Evolutionary conservation across 2,329 filamentous ascomycete species (phyloP), one percentile per base, ranked within the genome.

Genomic region (Aspergillus arachidicola): DNA sequence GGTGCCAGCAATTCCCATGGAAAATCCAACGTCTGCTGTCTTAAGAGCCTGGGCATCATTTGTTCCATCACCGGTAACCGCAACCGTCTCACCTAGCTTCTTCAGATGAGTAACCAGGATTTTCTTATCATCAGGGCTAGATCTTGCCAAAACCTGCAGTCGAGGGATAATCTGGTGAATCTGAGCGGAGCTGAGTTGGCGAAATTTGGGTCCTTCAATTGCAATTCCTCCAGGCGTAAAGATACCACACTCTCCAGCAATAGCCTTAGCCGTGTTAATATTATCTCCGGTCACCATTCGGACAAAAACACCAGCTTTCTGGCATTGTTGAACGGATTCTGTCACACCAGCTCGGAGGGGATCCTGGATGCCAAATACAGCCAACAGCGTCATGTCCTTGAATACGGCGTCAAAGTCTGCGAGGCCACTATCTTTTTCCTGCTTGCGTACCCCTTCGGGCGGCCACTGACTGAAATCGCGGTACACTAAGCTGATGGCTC

Each of bases 241-340:
- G 64, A 94, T 94, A 46, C 91, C 91, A 74, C 91, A 93, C 70
- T 94, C 91, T 68, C 84, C 85, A 23, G 91, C 91, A 70, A 94
- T 94, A 26, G 91, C 90, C 74, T 91, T 87, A 1, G 91, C 91
- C 9, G 91, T 94, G 63, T 91, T 80, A 68, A 90, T 87, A 79
- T 94, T 94, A 79, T 94, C 91, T 66, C 91, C 91, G 5, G 91
- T 94, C 3, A 94, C 91, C 91, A 94, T 94, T 72, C 91, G 90
- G 21, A 94, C 91, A 64, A 90, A 86, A 12, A 94, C 91, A 64
- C 91, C 91, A 5, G 91, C 91, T 61, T 85, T 84, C 73, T 94
- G 90, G 72, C 91, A 94, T 62, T 88, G 84, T 63, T 81, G 82
- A 32, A 94, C 91, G 12, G 91, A 91, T 58, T 92, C 87, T 1